phyloP scores from a whole-genome alignment of 306 rosid species.

The Prinsepia uniflora region DNA sequence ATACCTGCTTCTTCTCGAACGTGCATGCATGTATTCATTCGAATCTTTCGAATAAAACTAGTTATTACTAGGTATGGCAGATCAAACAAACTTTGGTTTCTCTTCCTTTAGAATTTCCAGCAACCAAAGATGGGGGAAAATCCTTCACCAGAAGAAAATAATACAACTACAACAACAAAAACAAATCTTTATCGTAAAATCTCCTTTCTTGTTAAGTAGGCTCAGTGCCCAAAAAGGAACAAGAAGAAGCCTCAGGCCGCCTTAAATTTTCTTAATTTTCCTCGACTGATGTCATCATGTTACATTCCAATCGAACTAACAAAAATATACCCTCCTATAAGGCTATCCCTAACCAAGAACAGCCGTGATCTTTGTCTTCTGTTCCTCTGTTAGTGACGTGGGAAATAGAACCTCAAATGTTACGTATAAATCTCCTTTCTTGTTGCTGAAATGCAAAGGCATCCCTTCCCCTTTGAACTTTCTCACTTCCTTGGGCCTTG shows the following conservation, averaged over 20 bases:
- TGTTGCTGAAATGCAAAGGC: conserved; percentile 84
- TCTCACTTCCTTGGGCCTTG: conserved; percentile 85
- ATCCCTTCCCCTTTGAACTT: conserved; percentile 96
- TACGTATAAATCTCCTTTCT: conserved; percentile 84
- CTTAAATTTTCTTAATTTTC: conserved; percentile 11
- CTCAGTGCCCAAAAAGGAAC: conserved; percentile 2
- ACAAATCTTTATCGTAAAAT: background rate
- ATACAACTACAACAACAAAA: background rate
- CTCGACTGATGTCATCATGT: conserved; percentile 28
- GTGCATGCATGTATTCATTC: no score
- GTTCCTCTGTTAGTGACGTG: conserved; percentile 67
- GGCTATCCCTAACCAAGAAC: conserved; percentile 53
- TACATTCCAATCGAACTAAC: conserved; percentile 26
- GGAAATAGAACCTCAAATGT: conserved; percentile 88
- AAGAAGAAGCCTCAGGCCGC: conserved; percentile 13
- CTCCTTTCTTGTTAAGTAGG: background rate
- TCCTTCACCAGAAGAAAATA: background rate
- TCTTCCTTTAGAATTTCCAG: no score
- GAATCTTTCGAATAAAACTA: no score
- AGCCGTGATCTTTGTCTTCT: conserved; percentile 63
- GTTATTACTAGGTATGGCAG: no score
- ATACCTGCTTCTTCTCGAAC: no score
- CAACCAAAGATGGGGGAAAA: background rate
- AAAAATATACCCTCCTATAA: conserved; percentile 22
- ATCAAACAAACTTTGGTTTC: no score